Percentiles rank a stretch among this genome's conserved stretches.
Conservation (phyloP, 139 green algal species). For the Chlorella sp. region DNA sequence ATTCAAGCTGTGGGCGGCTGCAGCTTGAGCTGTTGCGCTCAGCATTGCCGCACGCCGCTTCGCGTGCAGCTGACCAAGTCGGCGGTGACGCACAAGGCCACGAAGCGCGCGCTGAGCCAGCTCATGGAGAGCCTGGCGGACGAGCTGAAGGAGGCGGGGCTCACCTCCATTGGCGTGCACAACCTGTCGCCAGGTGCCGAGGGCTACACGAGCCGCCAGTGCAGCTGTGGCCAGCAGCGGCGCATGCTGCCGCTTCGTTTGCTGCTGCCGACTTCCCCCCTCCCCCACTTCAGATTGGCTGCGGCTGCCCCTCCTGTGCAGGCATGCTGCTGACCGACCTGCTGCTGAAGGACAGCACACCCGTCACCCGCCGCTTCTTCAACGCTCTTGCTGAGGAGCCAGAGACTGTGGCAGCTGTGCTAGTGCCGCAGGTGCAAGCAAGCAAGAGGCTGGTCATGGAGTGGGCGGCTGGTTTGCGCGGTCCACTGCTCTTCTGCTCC, state of each 20-base stretch:
- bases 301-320: constrained; percentile 19
- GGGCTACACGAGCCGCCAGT: not conserved
- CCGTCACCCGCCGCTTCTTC: constrained; percentile 71
- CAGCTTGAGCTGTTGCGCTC: too few relatives aligned
- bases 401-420: constrained; percentile 67
- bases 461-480: too few relatives aligned
- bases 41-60: not conserved
- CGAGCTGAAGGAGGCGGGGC: constrained; percentile 47
- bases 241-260: too few relatives aligned
- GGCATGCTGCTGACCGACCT: constrained; percentile 76
- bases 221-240: too few relatives aligned
- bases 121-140: constrained; percentile 59
- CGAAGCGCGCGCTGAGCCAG: constrained; percentile 67
- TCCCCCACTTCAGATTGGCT: too few relatives aligned
- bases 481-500: too few relatives aligned
- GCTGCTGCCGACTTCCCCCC: not conserved
- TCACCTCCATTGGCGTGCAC: constrained; percentile 65
- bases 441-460: too few relatives aligned
- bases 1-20: too few relatives aligned
- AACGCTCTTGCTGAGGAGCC: constrained; percentile 77
- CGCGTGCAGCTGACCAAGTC: constrained; percentile 46
- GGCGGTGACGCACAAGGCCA: constrained; percentile 68
- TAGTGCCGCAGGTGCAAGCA: constrained; percentile 63
- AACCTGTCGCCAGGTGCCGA: constrained; percentile 69
- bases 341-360: constrained; percentile 62